These are phyloP conservation scores for Globisporangium acanthophoron DNA, from an alignment of 352 stramenopile species.

Conservation along the genomic window DNA sequence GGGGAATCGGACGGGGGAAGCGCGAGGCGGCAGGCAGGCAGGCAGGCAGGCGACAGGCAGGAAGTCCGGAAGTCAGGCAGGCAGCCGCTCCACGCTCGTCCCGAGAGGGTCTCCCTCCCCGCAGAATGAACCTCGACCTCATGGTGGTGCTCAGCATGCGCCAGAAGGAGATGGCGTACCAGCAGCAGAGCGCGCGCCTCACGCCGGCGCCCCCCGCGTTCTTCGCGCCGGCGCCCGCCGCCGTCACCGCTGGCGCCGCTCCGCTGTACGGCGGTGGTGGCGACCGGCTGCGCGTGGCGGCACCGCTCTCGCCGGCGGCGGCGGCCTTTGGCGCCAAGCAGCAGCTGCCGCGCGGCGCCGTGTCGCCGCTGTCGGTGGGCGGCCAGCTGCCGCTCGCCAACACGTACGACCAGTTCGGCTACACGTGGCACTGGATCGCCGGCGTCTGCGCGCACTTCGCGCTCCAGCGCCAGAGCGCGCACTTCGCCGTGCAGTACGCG, in stretches of 20 bases:
- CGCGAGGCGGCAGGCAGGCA: no score
- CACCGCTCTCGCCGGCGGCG: constrained; percentile 21
- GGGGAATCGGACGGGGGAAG: no score
- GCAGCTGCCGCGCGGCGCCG: constrained; percentile 7
- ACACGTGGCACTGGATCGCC: constrained; percentile 73
- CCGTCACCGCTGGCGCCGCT: constrained; percentile 2
- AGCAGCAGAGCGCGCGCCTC: constrained; percentile 49
- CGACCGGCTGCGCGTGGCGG: constrained; percentile 5
- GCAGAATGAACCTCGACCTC: constrained; percentile 35
- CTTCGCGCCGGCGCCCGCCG: constrained; percentile 5
- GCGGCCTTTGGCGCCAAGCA: constrained; percentile 6
- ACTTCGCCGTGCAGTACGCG: constrained; percentile 75
- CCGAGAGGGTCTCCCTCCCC: no score
- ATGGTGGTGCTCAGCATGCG: constrained; percentile 82
- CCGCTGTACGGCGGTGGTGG: neutral
- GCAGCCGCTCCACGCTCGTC: no score
- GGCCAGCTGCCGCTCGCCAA: constrained; percentile 36
- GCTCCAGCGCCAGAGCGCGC: constrained; percentile 70
- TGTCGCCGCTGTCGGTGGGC: constrained; percentile 50
- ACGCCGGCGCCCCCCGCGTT: constrained; percentile 16
- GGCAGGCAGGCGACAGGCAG: no score
- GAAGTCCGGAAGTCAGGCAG: no score
- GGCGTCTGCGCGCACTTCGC: constrained; percentile 59
- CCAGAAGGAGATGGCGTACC: constrained; percentile 78
- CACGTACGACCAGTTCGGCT: constrained; percentile 72